Base-by-base conservation (phyloP, 2,329 filamentous ascomycete genomes). In the Pseudocercospora fijiensis region DNA sequence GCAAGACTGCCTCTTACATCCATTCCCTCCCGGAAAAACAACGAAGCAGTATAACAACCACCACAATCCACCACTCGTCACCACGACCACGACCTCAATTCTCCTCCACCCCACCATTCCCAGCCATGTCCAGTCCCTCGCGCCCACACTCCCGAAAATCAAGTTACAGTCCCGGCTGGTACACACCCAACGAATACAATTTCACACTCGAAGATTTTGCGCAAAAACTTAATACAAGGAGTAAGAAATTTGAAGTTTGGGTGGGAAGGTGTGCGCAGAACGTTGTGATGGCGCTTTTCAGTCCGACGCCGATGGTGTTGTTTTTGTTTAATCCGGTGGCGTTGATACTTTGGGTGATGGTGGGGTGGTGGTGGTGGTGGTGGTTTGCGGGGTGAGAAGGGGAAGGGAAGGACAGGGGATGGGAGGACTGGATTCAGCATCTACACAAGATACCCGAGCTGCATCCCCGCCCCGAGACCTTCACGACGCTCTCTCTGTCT, bases 261-360 rank as follows among this genome's bases (percentile, higher is more conserved):
- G 63, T 67, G 56, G 62, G 63, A 18, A 61, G 59, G 18, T 75
- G 72, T 60, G 72, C 69, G 41, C 70, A 73, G 62, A 73, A 72
- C 62, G 62, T 72, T 18, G 72, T 75, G 16, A 75, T 75, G 73
- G 73, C 69, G 2, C 59, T 75, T 33, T 65, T 74, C 58, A 60
- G 71, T 45, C 72, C 72, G 4, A 73, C 72, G 60, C 70, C 72
- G 47, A 30, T 74, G 41, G 67, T 72, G 33, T 49, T 75, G 57
- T 71, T 75, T 47, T 53, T 73, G 47, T 70, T 74, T 56, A 73
- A 75, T 65, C 73, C 73, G 57, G 59, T 74, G 28, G 63, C 64
- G 47, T 61, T 75, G 63, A 57, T 75, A 4, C 9, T 74, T 22
- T 70, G 67, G 66, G 20, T 70, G 2, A 26, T 68, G 51, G 6